Evolutionary conservation across 225 moss, liverwort and hornwort species (phyloP).

Genomic region (Lunularia cruciata): DNA sequence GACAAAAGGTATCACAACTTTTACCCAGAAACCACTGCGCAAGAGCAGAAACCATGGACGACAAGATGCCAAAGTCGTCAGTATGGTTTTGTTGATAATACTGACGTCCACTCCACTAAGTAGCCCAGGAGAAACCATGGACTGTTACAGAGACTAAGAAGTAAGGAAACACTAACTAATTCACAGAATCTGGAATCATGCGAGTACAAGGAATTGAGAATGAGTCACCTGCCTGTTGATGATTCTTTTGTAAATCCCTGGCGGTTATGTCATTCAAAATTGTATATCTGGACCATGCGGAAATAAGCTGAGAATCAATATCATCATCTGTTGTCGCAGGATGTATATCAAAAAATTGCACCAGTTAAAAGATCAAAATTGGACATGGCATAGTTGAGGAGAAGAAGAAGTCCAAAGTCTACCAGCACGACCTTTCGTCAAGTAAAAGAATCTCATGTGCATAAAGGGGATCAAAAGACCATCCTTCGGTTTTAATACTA

Average conservation of each 20-base stretch:
- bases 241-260: slow-evolving; percentile 85
- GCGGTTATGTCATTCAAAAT: slow-evolving; percentile 90
- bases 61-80: background rate
- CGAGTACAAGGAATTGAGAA: background rate
- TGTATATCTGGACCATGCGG: slow-evolving; percentile 57
- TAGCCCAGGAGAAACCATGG: background rate
- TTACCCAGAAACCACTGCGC: slow-evolving; percentile 96
- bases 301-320: background rate
- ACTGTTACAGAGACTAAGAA: background rate
- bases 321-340: background rate
- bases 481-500: background rate
- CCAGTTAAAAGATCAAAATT: background rate
- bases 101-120: too few species aligned
- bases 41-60: slow-evolving; percentile 25
- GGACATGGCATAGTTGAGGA: too few species aligned
- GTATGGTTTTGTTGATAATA: too few species aligned
- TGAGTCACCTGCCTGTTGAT: slow-evolving; percentile 72
- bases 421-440: too few species aligned
- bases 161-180: background rate
- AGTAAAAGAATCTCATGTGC: too few species aligned
- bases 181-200: background rate
- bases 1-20: slow-evolving; percentile 94
- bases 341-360: background rate
- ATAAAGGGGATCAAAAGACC: background rate
- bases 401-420: too few species aligned